Percentiles rank a stretch among this genome's conserved stretches.
These are phyloP conservation scores for Solidago caesia DNA, from an alignment of 129 eudicot species.

Conservation along the genomic window DNA sequence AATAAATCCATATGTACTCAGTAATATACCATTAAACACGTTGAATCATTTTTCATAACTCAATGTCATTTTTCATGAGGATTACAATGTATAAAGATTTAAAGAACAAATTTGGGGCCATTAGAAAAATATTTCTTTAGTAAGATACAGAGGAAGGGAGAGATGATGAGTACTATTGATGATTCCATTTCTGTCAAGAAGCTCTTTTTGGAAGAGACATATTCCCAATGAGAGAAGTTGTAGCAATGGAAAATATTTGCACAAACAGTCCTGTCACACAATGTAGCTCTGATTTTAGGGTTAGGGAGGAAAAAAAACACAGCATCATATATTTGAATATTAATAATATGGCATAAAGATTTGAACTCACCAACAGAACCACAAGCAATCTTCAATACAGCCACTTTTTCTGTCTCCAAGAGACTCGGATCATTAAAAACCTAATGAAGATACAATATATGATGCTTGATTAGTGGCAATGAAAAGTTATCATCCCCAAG, in stretches of 20 bases:
- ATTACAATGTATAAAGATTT: constrained; percentile 9
- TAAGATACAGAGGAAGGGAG: not conserved
- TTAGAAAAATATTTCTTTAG: constrained; percentile 9
- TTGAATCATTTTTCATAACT: constrained; percentile 8
- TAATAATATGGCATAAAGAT: not conserved
- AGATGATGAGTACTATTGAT: constrained; percentile 6
- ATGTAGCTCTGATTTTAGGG: not conserved
- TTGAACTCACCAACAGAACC: constrained; percentile 48
- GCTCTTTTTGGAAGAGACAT: constrained; percentile 89
- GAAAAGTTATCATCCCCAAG: constrained; percentile 1
- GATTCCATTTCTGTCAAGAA: constrained; percentile 36
- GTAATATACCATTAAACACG: not conserved
- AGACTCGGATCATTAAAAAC: constrained; percentile 43
- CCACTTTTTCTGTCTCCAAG: constrained; percentile 48
- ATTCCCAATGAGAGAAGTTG: constrained; percentile 54
- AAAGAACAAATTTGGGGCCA: constrained; percentile 2
- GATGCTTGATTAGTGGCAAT: constrained; percentile 4
- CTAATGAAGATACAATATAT: constrained; percentile 31
- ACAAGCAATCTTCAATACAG: constrained; percentile 37
- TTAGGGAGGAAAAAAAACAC: constrained; percentile 7
- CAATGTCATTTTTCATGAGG: not conserved
- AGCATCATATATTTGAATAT: not conserved
- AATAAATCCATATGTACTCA: not conserved
- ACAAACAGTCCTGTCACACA: constrained; percentile 50
- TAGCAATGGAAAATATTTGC: constrained; percentile 48